Evolutionary conservation across 805 yeast species (phyloP), one percentile per base, ranked within the genome.

Genomic region (Suhomyces faveliae): DNA sequence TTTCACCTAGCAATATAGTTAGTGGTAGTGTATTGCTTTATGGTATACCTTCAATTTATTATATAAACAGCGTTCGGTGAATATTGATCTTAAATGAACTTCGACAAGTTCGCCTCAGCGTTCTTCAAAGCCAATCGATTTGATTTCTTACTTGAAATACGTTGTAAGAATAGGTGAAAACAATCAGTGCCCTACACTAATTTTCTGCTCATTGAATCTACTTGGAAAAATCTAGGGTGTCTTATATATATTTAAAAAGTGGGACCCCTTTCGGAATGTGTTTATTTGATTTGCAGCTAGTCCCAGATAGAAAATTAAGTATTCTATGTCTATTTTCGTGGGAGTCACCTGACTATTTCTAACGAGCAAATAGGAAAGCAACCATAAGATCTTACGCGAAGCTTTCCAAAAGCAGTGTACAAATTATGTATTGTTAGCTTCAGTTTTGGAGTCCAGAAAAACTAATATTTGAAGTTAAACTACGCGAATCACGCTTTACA

Each of bases 361-460:
- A n/a, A 21, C 40, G 12, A 37, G 20, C 40, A 37, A 37, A 37
- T 37, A n/a, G 20, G 22, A 37, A 37, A 13, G 23, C 25, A 21
- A 21, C 20, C 25, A 37, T 15, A 37, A 15, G 7, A 37, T 24
- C 40, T 37, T 37, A 37, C 40, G 40, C 40, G 8, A 37, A 37
- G 24, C 20, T 37, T 37, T 37, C 20, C 25, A 21, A 37, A 21
- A 21, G 15, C 17, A 21, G 40, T 37, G 40, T 37, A 21, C 20
- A 12, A 5, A 8, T 20, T 15, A 33, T 33, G 37, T 15, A 9
- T 30, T 17, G 19, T 15, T 33, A 15, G 21, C 37, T 33, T 15
- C 11, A 33, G 21, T 17, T 33, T 33, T 17, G 21, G 15, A 33
- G 21, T 33, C 37, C 17, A 6, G 12, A 12, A 21, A 37, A 21